Conservation (phyloP, 2,329 filamentous ascomycete genomes). For the Alternaria triticina region DNA sequence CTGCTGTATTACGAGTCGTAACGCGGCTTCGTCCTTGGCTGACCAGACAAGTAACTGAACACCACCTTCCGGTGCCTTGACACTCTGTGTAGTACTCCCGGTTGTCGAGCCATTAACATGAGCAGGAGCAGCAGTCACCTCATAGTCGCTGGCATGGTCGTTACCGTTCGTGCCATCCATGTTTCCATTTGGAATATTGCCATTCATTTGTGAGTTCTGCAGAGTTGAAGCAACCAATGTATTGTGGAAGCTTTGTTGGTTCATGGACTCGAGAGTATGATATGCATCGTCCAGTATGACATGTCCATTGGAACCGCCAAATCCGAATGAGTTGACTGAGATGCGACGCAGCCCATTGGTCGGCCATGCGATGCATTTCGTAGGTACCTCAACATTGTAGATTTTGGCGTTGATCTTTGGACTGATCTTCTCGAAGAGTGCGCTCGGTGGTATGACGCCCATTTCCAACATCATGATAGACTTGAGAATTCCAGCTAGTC, state of each 20-base stretch:
- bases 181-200: background rate
- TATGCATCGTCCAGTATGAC: background rate
- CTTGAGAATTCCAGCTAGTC: slow-evolving; percentile 47
- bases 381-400: slow-evolving; percentile 3
- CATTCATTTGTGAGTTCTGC: background rate
- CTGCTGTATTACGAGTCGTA: background rate
- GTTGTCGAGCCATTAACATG: background rate
- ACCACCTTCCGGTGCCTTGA: background rate
- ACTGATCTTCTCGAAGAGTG: slow-evolving; percentile 14
- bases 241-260: background rate
- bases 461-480: slow-evolving; percentile 49
- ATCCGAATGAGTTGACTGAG: background rate
- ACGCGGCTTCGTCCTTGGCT: background rate
- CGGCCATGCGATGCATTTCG: background rate
- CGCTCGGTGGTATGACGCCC: slow-evolving; percentile 31
- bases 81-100: background rate
- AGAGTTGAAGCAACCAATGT: background rate
- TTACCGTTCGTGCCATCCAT: background rate
- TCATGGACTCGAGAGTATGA: background rate
- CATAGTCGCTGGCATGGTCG: background rate
- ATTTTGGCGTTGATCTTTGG: slow-evolving; percentile 6
- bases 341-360: background rate
- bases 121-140: background rate
- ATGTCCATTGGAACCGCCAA: background rate
- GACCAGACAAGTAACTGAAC: background rate